Evolutionary conservation across 163 green algal species (phyloP).

Genomic region (Scenedesmus sp.): DNA sequence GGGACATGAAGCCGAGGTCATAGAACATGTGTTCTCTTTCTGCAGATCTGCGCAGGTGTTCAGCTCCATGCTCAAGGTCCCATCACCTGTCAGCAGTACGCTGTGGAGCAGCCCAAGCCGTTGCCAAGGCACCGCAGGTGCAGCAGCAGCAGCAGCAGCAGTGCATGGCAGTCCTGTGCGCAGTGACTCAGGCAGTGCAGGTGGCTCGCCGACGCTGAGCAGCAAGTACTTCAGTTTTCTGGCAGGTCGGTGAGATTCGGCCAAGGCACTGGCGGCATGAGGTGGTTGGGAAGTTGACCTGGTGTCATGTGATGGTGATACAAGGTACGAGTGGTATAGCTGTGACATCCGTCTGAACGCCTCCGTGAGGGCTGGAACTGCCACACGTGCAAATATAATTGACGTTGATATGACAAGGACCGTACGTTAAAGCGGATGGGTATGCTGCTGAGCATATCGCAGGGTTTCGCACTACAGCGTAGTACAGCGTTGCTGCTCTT

Average conservation of each 20-base stretch:
- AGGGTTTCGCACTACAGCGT: too few species aligned
- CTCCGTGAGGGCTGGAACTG: background rate
- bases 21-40: background rate
- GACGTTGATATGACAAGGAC: too few species aligned
- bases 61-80: slow-evolving; percentile 41
- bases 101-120: slow-evolving; percentile 16
- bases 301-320: background rate
- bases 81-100: slow-evolving; percentile 19
- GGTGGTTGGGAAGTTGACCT: background rate
- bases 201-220: background rate
- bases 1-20: background rate
- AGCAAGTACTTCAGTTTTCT: slow-evolving; percentile 26
- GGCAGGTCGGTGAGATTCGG: background rate
- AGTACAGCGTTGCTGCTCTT: too few species aligned
- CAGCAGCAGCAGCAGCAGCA: slow-evolving; percentile 10
- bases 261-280: background rate
- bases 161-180: slow-evolving; percentile 14
- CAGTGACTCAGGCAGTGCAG: background rate
- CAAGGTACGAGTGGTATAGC: too few species aligned
- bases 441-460: too few species aligned
- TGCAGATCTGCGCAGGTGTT: slow-evolving; percentile 51
- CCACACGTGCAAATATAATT: background rate
- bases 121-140: background rate
- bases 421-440: too few species aligned
- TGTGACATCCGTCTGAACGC: background rate